Evolutionary conservation across 2,329 filamentous ascomycete species (phyloP).

Genomic region (Colletotrichum spinosum): DNA sequence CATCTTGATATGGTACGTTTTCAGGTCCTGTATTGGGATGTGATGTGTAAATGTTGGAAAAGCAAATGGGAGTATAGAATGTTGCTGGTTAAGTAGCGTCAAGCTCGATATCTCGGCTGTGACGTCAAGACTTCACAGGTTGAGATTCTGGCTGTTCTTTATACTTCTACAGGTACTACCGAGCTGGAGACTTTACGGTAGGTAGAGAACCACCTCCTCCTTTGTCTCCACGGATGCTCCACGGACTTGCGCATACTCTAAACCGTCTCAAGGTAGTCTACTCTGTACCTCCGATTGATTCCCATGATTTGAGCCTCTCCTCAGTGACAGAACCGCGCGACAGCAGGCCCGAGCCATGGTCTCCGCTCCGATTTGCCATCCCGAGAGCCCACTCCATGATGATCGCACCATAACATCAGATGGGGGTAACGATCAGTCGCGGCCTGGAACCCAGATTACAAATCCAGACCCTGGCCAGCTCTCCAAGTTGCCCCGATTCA

Average conservation of each 20-base stretch:
- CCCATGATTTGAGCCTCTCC: background rate
- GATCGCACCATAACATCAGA: constrained; percentile 28
- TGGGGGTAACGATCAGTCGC: constrained; percentile 4
- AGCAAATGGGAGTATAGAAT: background rate
- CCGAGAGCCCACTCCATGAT: constrained; percentile 4
- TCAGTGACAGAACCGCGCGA: background rate
- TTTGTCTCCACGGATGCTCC: background rate
- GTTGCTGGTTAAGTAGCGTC: background rate
- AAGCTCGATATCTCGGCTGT: background rate
- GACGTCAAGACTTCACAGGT: constrained; percentile 25
- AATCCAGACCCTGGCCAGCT: constrained; percentile 8
- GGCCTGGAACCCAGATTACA: constrained; percentile 16
- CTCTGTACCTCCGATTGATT: constrained; percentile 11
- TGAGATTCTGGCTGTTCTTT: constrained; percentile 5
- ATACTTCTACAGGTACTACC: constrained; percentile 9
- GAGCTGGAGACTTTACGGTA: constrained; percentile 1
- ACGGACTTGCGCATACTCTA: constrained; percentile 19
- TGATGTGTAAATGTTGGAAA: background rate
- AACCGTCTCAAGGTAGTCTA: background rate
- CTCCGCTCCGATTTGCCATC: background rate
- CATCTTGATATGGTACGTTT: constrained; percentile 9
- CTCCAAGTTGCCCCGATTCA: background rate
- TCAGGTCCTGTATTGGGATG: background rate
- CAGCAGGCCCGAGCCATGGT: background rate
- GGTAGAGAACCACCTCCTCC: too few species aligned